Conservation (phyloP, 257 asterid genomes). For the Nyctanthes arbortristis region DNA sequence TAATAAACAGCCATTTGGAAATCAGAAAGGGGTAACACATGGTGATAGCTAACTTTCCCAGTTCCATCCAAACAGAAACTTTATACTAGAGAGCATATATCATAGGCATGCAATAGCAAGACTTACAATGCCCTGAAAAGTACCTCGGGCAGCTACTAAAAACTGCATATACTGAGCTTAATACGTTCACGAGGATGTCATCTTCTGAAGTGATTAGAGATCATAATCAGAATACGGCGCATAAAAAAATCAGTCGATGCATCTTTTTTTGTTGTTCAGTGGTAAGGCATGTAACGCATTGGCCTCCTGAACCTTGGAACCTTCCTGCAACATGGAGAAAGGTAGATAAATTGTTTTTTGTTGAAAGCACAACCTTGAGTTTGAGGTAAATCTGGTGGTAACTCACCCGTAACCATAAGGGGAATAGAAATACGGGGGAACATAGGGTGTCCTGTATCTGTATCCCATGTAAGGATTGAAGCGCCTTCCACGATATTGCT, state of each 20-base stretch:
- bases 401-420: constrained; percentile 86
- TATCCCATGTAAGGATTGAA: constrained; percentile 61
- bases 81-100: neutral
- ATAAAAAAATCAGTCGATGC: no score
- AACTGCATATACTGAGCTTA: neutral
- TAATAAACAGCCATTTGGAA: neutral
- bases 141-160: no score
- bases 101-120: neutral
- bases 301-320: constrained; percentile 89
- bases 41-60: neutral
- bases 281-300: constrained; percentile 80
- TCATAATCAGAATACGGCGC: no score
- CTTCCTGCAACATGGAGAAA: constrained; percentile 55
- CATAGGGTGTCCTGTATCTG: constrained; percentile 78
- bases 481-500: constrained; percentile 77
- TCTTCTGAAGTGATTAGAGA: no score
- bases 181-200: no score
- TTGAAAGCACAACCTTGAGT: neutral
- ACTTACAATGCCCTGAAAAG: neutral
- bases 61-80: neutral
- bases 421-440: constrained; percentile 67
- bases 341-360: constrained; percentile 8
- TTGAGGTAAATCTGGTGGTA: neutral
- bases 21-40: neutral
- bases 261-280: no score